phyloP scores from a whole-genome alignment of 805 yeast species.

The Yarrowia yakushimensis region DNA sequence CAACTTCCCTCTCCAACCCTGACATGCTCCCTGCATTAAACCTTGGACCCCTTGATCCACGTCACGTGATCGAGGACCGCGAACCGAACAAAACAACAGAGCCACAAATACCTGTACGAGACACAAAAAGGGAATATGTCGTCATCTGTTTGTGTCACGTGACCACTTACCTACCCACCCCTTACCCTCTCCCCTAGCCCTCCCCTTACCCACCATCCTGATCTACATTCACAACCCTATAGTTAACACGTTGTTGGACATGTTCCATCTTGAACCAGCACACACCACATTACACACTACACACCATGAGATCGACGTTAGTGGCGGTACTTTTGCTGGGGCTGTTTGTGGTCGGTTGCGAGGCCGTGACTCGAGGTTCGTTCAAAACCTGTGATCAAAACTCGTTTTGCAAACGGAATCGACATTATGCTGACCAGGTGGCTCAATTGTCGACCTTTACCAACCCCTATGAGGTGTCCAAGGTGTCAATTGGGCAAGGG shows the following conservation, averaged over 20 bases:
- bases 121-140: no score
- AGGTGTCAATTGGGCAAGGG: constrained; percentile 35
- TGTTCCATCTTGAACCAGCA: no score
- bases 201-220: not conserved
- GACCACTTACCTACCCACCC: not conserved
- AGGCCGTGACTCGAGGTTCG: constrained; percentile 14
- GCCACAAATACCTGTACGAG: no score
- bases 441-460: constrained; percentile 33
- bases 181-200: not conserved
- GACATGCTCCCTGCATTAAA: no score
- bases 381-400: constrained; percentile 76
- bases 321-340: not conserved
- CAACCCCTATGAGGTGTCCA: constrained; percentile 42
- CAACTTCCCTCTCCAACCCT: no score
- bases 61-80: no score
- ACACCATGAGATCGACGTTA: not conserved
- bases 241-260: not conserved
- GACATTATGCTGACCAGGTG: constrained; percentile 56
- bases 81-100: no score
- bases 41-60: no score
- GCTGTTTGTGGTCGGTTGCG: not conserved
- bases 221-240: constrained; percentile 6
- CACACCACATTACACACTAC: not conserved
- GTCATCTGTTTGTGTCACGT: no score
- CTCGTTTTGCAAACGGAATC: constrained; percentile 80